phyloP scores from a whole-genome alignment of 257 asterid genomes.

The Paulownia fortunei region DNA sequence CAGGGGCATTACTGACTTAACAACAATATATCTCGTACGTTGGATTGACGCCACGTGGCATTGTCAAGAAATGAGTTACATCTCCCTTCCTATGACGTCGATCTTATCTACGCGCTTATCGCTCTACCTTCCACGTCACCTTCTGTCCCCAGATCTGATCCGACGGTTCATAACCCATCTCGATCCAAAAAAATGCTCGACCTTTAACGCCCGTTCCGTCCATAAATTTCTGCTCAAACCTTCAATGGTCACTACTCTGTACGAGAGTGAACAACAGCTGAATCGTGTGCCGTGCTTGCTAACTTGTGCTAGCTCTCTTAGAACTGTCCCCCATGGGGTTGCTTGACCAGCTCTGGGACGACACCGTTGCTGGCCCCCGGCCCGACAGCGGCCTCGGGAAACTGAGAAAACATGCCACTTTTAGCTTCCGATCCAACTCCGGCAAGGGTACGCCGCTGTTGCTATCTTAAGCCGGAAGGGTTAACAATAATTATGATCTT shows the following conservation, averaged over 20 bases:
- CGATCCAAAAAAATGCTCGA: constrained; percentile 21
- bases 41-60: neutral
- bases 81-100: constrained; percentile 31
- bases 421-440: constrained; percentile 55
- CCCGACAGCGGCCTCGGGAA: constrained; percentile 83
- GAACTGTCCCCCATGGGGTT: constrained; percentile 55
- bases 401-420: constrained; percentile 62
- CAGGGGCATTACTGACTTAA: too few species aligned
- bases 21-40: neutral
- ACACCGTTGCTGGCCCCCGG: constrained; percentile 77
- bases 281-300: constrained; percentile 14
- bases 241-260: neutral
- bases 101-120: constrained; percentile 54
- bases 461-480: constrained; percentile 32
- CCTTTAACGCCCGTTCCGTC: constrained; percentile 35
- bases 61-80: neutral
- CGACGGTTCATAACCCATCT: constrained; percentile 40
- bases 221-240: constrained; percentile 42
- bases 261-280: neutral
- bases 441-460: constrained; percentile 66
- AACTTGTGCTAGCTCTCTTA: neutral
- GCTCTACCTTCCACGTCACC: constrained; percentile 45
- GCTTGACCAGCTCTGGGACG: constrained; percentile 85
- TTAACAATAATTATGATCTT: neutral
- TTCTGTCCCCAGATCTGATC: constrained; percentile 21